A percentile compares a stretch with the other conserved stretches of the same genome.
phyloP scores from a whole-genome alignment of 108 stramenopile species.

The Skeletonema costatum region DNA sequence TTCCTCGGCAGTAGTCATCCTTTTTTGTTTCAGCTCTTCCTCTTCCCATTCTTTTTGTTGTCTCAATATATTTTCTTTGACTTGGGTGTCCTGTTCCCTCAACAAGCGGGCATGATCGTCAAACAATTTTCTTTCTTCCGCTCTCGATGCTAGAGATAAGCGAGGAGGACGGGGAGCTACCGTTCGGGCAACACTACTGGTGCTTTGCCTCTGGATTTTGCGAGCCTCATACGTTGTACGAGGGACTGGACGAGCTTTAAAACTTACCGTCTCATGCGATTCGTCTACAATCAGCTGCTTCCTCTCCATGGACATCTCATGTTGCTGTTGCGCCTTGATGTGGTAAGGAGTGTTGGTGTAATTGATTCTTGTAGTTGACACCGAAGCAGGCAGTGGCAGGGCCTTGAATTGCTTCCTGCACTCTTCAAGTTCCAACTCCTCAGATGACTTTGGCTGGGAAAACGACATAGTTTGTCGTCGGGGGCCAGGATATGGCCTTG shows the following conservation, averaged over 20 bases:
- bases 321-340: constrained; percentile 20
- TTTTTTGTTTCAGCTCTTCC: constrained; percentile 19
- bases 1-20: constrained; percentile 16
- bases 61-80: neutral
- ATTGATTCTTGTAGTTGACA: constrained; percentile 2
- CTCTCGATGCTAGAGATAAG: constrained; percentile 22
- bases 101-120: constrained; percentile 14
- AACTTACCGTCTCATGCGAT: neutral
- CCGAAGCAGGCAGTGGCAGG: constrained; percentile 10
- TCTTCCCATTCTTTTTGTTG: constrained; percentile 16
- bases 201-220: constrained; percentile 1
- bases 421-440: constrained; percentile 38
- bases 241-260: constrained; percentile 33
- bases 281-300: neutral
- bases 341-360: constrained; percentile 11
- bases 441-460: constrained; percentile 10
- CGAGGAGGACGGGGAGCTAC: constrained; percentile 16
- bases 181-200: neutral
- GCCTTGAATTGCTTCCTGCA: constrained; percentile 30
- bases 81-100: constrained; percentile 4
- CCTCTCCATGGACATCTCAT: constrained; percentile 13
- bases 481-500: constrained; percentile 19
- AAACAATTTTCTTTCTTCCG: constrained; percentile 24
- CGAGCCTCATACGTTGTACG: constrained; percentile 17
- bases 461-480: neutral